A percentile compares a stretch with the other conserved stretches of the same genome.
phyloP scores from a whole-genome alignment of 139 green algal genomes.

The Trebouxia sp. region DNA sequence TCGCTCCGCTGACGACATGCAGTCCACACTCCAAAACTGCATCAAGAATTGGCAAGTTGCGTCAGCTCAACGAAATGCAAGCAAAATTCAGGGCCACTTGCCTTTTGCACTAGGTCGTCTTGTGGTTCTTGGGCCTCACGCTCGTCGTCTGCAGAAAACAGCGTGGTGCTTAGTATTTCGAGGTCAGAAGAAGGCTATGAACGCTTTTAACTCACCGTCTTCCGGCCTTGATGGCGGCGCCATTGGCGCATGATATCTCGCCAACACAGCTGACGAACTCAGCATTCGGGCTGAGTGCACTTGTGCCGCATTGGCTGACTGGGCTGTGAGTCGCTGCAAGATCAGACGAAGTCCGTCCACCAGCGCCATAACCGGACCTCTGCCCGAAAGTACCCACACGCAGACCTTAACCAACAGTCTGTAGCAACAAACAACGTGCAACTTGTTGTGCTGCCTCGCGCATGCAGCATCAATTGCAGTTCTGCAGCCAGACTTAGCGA shows the following conservation, averaged over 20 bases:
- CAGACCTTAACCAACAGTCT: too few relatives aligned
- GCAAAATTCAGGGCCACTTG: background rate
- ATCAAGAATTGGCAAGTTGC: background rate
- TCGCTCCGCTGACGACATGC: slow-evolving; percentile 22
- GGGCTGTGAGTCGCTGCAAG: background rate
- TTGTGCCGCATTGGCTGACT: background rate
- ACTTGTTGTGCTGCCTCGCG: too few relatives aligned
- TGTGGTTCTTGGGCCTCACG: background rate
- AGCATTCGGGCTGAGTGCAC: background rate
- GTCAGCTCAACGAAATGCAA: background rate
- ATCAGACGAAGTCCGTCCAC: background rate
- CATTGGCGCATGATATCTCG: background rate
- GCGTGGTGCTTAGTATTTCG: too few relatives aligned
- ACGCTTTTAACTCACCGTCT: background rate
- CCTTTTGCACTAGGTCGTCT: background rate
- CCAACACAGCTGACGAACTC: background rate
- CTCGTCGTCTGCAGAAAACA: background rate
- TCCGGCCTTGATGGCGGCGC: background rate
- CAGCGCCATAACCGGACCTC: background rate
- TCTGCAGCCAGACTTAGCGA: too few relatives aligned
- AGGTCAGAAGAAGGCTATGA: too few relatives aligned
- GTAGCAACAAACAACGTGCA: too few relatives aligned
- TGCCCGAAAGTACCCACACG: too few relatives aligned
- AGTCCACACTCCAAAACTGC: slow-evolving; percentile 39
- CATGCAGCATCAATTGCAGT: too few relatives aligned